phyloP scores from a whole-genome alignment of 2,329 filamentous ascomycete genomes.

The Amesomyces nigricolor region DNA sequence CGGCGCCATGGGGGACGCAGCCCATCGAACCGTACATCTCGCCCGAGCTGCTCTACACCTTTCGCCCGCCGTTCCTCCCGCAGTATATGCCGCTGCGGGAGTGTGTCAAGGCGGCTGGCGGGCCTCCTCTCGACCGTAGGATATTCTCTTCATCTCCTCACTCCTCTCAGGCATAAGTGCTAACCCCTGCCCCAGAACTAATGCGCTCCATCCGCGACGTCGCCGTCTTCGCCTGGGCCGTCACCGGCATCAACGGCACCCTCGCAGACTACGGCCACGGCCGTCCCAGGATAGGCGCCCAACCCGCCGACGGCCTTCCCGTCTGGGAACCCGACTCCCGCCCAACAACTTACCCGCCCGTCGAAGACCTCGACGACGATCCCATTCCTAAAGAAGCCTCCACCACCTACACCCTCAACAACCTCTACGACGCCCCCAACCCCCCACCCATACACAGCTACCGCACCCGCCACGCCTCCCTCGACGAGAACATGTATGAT shows the following conservation, averaged over 20 bases:
- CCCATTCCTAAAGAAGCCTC: not conserved
- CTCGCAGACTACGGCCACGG: constrained; percentile 60
- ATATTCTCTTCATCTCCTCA: not conserved
- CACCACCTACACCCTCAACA: not conserved
- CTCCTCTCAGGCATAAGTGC: not conserved
- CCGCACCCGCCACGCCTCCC: constrained; percentile 17
- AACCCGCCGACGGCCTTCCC: constrained; percentile 55
- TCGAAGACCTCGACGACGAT: constrained; percentile 34
- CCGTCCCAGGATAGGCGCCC: constrained; percentile 55
- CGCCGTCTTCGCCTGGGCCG: constrained; percentile 80
- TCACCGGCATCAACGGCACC: constrained; percentile 73
- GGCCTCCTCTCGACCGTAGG: constrained; percentile 47
- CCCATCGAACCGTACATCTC: constrained; percentile 50
- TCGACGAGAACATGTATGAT: constrained; percentile 20
- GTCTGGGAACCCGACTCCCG: constrained; percentile 49
- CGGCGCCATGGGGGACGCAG: constrained; percentile 71
- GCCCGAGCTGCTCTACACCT: constrained; percentile 40
- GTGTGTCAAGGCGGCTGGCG: constrained; percentile 42
- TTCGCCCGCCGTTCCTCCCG: constrained; percentile 39
- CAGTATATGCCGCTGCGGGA: constrained; percentile 42
- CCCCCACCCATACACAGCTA: constrained; percentile 5
- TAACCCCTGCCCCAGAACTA: constrained; percentile 39
- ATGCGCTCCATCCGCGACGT: constrained; percentile 79
- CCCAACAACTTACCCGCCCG: constrained; percentile 30
- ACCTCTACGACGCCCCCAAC: not conserved